phyloP scores from a whole-genome alignment of 495 filamentous ascomycete genomes.

The Platismatia glauca region DNA sequence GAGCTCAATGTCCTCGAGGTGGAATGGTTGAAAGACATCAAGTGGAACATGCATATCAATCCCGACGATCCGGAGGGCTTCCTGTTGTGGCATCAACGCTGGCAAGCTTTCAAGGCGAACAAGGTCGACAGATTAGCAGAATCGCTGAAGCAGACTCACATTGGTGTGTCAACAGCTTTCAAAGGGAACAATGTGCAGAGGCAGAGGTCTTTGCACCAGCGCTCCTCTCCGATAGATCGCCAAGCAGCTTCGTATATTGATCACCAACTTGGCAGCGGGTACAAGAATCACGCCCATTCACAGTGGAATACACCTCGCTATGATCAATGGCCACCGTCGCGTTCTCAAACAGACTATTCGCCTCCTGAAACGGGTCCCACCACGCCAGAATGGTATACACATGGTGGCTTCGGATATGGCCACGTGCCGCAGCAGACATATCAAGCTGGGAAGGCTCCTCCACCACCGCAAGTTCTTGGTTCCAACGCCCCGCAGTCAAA shows the following conservation, averaged over 20 bases:
- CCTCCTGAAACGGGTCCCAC: constrained; percentile 59
- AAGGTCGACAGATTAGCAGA: constrained; percentile 45
- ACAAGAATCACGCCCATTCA: constrained; percentile 27
- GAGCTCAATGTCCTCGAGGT: constrained; percentile 87
- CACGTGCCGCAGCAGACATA: constrained; percentile 42
- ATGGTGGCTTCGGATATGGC: constrained; percentile 48
- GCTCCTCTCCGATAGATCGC: constrained; percentile 10
- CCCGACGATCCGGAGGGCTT: constrained; percentile 66
- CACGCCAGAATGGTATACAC: constrained; percentile 50
- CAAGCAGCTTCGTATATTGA: constrained; percentile 8
- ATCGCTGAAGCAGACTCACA: constrained; percentile 52
- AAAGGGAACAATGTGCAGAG: constrained; percentile 39
- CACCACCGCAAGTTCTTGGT: constrained; percentile 28
- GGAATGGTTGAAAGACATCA: constrained; percentile 81
- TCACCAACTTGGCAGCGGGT: constrained; percentile 25
- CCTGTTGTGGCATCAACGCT: constrained; percentile 70
- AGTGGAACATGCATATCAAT: constrained; percentile 78
- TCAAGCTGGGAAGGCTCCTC: constrained; percentile 35
- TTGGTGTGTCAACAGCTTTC: constrained; percentile 45
- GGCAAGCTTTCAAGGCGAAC: constrained; percentile 68
- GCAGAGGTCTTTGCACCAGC: constrained; percentile 20
- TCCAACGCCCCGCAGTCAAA: constrained; percentile 43
- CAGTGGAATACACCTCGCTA: constrained; percentile 38
- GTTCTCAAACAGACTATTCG: constrained; percentile 51
- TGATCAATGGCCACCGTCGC: constrained; percentile 46